phyloP scores from a whole-genome alignment of 305 asterid species.

The Ruellia speciosa region DNA sequence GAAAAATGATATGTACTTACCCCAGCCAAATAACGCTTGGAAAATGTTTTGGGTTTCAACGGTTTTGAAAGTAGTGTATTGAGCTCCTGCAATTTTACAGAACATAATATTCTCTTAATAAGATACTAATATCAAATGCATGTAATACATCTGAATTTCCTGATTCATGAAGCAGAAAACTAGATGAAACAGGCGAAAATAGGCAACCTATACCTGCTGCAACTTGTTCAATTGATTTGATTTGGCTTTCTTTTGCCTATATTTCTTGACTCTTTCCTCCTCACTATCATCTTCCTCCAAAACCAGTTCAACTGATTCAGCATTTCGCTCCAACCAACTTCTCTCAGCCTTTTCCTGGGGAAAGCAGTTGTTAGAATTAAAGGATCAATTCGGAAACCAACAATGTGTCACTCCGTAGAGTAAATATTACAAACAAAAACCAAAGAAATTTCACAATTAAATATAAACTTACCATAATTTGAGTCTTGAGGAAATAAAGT shows the following conservation, averaged over 20 bases:
- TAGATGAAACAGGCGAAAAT: constrained; percentile 11
- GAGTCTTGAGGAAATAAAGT: too few relatives aligned
- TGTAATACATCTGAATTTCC: background rate
- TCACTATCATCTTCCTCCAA: constrained; percentile 84
- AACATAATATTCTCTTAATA: too few relatives aligned
- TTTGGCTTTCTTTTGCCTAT: constrained; percentile 56
- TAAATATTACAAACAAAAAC: too few relatives aligned
- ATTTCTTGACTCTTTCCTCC: constrained; percentile 68
- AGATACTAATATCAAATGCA: too few relatives aligned
- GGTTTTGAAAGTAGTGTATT: constrained; percentile 39
- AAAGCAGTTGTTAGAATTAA: constrained; percentile 10
- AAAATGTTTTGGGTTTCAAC: constrained; percentile 41
- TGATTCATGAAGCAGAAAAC: background rate
- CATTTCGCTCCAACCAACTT: constrained; percentile 78
- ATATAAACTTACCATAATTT: too few relatives aligned
- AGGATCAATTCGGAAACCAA: too few relatives aligned
- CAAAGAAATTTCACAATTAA: too few relatives aligned
- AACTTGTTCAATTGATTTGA: constrained; percentile 58
- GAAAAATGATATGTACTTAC: constrained; percentile 28
- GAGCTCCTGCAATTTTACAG: constrained; percentile 43
- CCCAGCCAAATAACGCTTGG: constrained; percentile 53
- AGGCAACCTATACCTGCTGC: constrained; percentile 54
- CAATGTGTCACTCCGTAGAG: constrained; percentile 14
- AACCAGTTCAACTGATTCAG: constrained; percentile 65
- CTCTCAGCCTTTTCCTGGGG: constrained; percentile 76